Evolutionary conservation across 2,329 filamentous ascomycete species (phyloP).

Genomic region (Xylaria digitata): DNA sequence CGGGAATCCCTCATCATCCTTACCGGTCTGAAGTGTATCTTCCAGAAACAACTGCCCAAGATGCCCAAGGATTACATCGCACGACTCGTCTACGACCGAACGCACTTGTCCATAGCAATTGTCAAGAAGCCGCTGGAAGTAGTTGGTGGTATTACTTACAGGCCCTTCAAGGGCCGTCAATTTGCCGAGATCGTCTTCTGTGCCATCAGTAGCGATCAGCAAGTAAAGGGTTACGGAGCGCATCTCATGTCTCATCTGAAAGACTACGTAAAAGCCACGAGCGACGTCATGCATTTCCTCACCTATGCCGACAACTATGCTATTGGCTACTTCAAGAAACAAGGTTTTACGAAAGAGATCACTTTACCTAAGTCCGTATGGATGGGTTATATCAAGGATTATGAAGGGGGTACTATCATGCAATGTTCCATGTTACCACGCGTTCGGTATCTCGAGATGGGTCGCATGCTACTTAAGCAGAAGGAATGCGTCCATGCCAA

Average conservation of each 20-base stretch:
- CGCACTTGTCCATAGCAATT: conserved; percentile 95
- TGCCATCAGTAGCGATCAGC: conserved; percentile 95
- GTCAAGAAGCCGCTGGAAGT: conserved; percentile 96
- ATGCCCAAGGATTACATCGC: conserved; percentile 99
- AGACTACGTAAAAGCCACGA: conserved; percentile 97
- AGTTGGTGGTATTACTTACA: conserved; percentile 96
- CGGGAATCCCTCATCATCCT: conserved; percentile 92
- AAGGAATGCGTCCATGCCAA: conserved; percentile 96
- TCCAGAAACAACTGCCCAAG: conserved; percentile 97
- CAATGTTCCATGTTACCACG: conserved; percentile 97
- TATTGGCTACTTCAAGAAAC: conserved; percentile 99
- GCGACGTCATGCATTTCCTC: conserved; percentile 97
- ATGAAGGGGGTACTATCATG: conserved; percentile 99
- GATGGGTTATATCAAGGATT: conserved; percentile 99
- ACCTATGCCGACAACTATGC: conserved; percentile 99
- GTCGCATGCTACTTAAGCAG: conserved; percentile 95
- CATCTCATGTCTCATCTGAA: conserved; percentile 98
- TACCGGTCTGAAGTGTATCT: conserved; percentile 95
- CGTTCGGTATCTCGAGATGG: conserved; percentile 91
- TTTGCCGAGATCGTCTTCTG: conserved; percentile 99
- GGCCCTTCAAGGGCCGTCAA: conserved; percentile 88
- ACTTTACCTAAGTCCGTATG: conserved; percentile 88
- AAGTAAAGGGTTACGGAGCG: conserved; percentile 97
- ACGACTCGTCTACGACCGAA: conserved; percentile 95
- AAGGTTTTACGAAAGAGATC: conserved; percentile 98